Conservation (phyloP, 1,139 yeast genomes). For the Hansenula anomala region DNA sequence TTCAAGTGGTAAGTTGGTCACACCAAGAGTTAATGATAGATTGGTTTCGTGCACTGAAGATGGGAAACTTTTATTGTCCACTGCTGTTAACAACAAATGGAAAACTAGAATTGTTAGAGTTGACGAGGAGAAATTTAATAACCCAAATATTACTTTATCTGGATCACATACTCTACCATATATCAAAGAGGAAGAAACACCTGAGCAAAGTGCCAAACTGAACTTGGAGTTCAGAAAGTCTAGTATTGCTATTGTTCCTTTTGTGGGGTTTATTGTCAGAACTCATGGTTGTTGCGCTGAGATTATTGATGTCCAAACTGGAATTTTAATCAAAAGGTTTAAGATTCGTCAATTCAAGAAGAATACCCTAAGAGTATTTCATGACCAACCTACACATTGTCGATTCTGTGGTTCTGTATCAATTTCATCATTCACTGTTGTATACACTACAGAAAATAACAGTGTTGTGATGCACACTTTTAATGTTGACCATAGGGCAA, state of each 20-base stretch:
- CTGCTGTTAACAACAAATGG: conserved; percentile 66
- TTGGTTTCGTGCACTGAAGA: conserved; percentile 51
- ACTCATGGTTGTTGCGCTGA: conserved; percentile 54
- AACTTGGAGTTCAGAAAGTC: conserved; percentile 19
- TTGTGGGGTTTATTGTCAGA: conserved; percentile 66
- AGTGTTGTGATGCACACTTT: conserved; percentile 70
- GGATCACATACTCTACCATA: neutral
- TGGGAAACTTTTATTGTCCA: conserved; percentile 55
- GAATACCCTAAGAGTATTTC: conserved; percentile 61
- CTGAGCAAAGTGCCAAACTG: neutral
- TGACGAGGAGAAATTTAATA: conserved; percentile 44
- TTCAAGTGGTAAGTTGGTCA: conserved; percentile 50
- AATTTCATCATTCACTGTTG: conserved; percentile 62
- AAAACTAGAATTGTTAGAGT: conserved; percentile 46
- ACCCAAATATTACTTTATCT: conserved; percentile 15
- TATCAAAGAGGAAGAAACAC: neutral
- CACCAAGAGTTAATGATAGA: conserved; percentile 75
- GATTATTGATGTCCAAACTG: conserved; percentile 73
- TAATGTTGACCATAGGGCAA: conserved; percentile 68
- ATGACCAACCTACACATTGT: conserved; percentile 84
- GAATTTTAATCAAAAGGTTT: conserved; percentile 52
- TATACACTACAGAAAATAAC: conserved; percentile 54
- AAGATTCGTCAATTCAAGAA: conserved; percentile 60
- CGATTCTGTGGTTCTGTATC: conserved; percentile 89
- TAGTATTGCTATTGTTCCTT: conserved; percentile 48